Evolutionary conservation across 2,329 filamentous ascomycete species (phyloP).

Genomic region (Microdochium trichocladiopsis): DNA sequence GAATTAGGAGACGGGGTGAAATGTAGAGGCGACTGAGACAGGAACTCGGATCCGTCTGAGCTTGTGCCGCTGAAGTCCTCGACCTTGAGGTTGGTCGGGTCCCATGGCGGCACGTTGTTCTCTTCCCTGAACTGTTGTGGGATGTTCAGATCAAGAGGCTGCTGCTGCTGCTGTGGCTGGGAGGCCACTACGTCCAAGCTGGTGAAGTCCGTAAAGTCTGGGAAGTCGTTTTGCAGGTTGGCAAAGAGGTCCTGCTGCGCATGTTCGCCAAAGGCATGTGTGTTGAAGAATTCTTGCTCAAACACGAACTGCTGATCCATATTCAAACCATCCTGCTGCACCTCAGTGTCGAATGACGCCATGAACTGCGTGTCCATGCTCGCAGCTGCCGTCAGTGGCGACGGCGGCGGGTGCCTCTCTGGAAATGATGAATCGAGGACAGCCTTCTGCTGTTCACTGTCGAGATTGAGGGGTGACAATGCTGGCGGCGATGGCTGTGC

Average conservation of each 20-base stretch:
- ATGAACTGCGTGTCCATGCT: slow-evolving; percentile 21
- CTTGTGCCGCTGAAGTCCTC: slow-evolving; percentile 10
- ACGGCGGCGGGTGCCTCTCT: slow-evolving; percentile 9
- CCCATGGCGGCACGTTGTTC: slow-evolving; percentile 34
- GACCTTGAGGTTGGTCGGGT: slow-evolving; percentile 25
- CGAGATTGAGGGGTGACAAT: slow-evolving; percentile 34
- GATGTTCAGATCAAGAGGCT: slow-evolving; percentile 27
- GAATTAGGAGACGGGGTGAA: slow-evolving; percentile 11
- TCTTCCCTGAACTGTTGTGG: slow-evolving; percentile 27
- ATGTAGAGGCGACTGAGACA: slow-evolving; percentile 18
- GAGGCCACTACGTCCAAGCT: slow-evolving; percentile 17
- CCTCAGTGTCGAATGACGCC: slow-evolving; percentile 11
- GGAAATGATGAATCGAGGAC: slow-evolving; percentile 25
- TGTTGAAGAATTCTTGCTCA: slow-evolving; percentile 29
- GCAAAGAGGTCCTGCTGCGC: slow-evolving; percentile 15
- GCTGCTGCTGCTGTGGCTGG: slow-evolving; percentile 9
- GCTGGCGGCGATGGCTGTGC: slow-evolving; percentile 19
- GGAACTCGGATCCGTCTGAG: slow-evolving; percentile 17
- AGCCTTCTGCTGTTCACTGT: slow-evolving; percentile 27
- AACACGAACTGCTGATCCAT: slow-evolving; percentile 23
- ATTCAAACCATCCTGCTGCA: neutral
- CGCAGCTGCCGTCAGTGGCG: neutral
- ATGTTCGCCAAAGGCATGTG: slow-evolving; percentile 24
- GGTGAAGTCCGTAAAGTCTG: slow-evolving; percentile 10
- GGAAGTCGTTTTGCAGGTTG: slow-evolving; percentile 5